Conservation (phyloP, 768 basidiomycete genomes). For the Gloeophyllum trabeum region DNA sequence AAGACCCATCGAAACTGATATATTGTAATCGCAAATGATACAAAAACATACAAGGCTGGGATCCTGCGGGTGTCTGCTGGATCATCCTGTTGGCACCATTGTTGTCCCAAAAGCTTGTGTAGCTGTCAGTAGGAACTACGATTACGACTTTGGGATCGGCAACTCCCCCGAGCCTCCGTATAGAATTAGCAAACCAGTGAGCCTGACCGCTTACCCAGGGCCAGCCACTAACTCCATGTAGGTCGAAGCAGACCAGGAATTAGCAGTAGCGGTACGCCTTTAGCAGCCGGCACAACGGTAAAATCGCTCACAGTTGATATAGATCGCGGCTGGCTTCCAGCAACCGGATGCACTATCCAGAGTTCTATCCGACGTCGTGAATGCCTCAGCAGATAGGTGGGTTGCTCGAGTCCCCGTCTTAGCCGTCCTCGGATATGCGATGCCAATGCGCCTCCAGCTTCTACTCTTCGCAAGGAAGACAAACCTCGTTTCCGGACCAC, state of each 20-base stretch:
- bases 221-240: constrained; percentile 13
- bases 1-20: neutral
- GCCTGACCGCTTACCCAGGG: constrained; percentile 9
- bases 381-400: constrained; percentile 79
- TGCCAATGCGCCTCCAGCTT: constrained; percentile 33
- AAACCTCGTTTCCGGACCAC: constrained; percentile 70
- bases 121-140: constrained; percentile 63
- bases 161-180: constrained; percentile 40
- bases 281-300: too few relatives aligned
- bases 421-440: constrained; percentile 1
- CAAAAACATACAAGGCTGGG: constrained; percentile 40
- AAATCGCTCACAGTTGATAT: too few relatives aligned
- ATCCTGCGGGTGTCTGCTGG: constrained; percentile 64
- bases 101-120: constrained; percentile 60
- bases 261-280: too few relatives aligned
- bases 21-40: neutral
- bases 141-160: constrained; percentile 56
- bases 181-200: constrained; percentile 54
- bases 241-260: constrained; percentile 47
- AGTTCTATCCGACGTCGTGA: constrained; percentile 35
- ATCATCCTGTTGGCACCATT: constrained; percentile 67
- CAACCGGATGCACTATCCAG: too few relatives aligned
- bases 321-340: too few relatives aligned
- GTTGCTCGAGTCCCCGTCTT: constrained; percentile 6
- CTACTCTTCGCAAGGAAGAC: constrained; percentile 80